Percentiles rank a stretch among this genome's conserved stretches.
These are phyloP conservation scores for Scheffersomyces titani DNA, from an alignment of 1,139 yeast species.

Conservation along the genomic window DNA sequence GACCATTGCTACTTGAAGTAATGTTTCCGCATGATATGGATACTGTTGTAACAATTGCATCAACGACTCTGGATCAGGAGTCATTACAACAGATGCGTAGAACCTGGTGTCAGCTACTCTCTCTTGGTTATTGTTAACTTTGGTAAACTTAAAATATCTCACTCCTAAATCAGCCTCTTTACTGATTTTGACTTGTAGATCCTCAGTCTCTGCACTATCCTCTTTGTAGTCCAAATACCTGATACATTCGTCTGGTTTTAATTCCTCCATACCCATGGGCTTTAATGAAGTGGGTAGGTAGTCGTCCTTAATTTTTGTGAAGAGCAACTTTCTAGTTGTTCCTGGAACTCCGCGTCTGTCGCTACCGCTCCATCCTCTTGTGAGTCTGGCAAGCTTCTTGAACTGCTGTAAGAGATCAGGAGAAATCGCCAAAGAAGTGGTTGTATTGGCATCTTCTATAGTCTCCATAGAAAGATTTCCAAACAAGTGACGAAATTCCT, in stretches of 20 bases:
- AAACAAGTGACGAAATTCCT: slow-evolving; percentile 71
- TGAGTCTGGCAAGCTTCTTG: slow-evolving; percentile 59
- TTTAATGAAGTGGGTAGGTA: slow-evolving; percentile 75
- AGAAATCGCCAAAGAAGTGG: slow-evolving; percentile 56
- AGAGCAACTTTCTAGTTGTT: slow-evolving; percentile 60
- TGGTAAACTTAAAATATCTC: slow-evolving; percentile 54
- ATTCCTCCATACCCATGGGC: slow-evolving; percentile 63
- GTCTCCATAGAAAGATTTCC: slow-evolving; percentile 73
- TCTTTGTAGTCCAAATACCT: slow-evolving; percentile 46
- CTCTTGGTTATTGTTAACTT: slow-evolving; percentile 40
- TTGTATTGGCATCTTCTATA: slow-evolving; percentile 71
- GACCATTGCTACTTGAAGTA: slow-evolving; percentile 79
- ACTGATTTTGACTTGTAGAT: slow-evolving; percentile 38
- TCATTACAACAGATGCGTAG: slow-evolving; percentile 64
- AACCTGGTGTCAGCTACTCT: slow-evolving; percentile 59
- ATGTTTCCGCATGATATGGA: slow-evolving; percentile 78
- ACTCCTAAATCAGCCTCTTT: slow-evolving; percentile 52
- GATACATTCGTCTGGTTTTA: slow-evolving; percentile 40
- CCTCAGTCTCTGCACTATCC: slow-evolving; percentile 28
- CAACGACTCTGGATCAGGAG: slow-evolving; percentile 72
- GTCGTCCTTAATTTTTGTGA: slow-evolving; percentile 77
- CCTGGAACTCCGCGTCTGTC: slow-evolving; percentile 77
- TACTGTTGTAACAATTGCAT: slow-evolving; percentile 54
- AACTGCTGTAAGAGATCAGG: slow-evolving; percentile 70
- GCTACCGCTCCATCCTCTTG: slow-evolving; percentile 83